These are phyloP conservation scores for Delonix regia DNA, from an alignment of 306 rosid species.

Conservation along the genomic window DNA sequence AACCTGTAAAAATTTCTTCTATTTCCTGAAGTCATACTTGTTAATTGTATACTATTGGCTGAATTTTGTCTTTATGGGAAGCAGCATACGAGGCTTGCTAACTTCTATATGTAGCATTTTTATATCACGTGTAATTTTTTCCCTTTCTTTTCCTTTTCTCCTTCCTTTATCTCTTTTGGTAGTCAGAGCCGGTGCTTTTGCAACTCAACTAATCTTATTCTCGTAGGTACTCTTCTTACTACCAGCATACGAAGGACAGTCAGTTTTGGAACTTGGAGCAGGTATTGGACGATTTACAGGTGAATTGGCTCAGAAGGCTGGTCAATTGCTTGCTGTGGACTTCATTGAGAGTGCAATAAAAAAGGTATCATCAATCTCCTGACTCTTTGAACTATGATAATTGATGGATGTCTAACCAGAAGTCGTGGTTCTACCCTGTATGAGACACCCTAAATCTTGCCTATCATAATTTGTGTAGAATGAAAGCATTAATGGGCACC, in stretches of 20 bases:
- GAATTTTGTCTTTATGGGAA: neutral
- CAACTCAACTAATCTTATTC: conserved; percentile 29
- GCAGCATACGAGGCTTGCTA: neutral
- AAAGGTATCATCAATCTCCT: conserved; percentile 55
- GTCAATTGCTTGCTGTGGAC: conserved; percentile 83
- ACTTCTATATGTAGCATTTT: neutral
- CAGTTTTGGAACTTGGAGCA: conserved; percentile 90
- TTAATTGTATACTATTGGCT: neutral
- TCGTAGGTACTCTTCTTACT: conserved; percentile 76
- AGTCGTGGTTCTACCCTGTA: neutral
- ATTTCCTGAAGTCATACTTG: neutral
- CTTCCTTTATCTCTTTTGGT: neutral
- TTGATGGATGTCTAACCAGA: conserved; percentile 10
- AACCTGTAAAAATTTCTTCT: neutral
- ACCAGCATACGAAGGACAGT: conserved; percentile 78
- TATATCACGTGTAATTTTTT: neutral
- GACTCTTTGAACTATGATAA: conserved; percentile 8
- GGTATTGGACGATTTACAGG: conserved; percentile 97
- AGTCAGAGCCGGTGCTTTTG: conserved; percentile 30
- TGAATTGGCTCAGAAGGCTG: conserved; percentile 80
- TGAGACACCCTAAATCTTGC: conserved; percentile 10
- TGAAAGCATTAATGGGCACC: conserved; percentile 77
- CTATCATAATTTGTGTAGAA: conserved; percentile 55
- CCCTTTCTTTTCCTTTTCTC: neutral
- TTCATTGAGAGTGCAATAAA: conserved; percentile 87